Evolutionary conservation across 345 rosid species (phyloP).

Genomic region (Isatis tinctoria): DNA sequence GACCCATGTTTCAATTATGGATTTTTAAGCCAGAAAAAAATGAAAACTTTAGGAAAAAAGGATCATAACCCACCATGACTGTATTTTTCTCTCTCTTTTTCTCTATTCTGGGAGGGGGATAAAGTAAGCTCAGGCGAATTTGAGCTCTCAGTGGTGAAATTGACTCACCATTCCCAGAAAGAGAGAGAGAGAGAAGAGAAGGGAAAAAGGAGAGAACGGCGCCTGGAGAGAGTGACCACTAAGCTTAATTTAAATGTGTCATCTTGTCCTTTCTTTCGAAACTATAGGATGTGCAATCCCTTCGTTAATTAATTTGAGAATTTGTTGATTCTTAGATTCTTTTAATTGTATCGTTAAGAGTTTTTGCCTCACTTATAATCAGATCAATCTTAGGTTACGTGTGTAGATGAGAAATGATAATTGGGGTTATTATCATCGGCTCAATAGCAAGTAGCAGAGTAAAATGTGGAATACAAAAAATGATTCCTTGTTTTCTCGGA

Average conservation of each 20-base stretch:
- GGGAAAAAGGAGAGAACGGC: constrained; percentile 51
- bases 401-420: background rate
- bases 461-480: background rate
- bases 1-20: constrained; percentile 17
- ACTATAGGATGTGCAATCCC: background rate
- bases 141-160: constrained; percentile 28
- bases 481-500: no score
- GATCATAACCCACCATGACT: constrained; percentile 36
- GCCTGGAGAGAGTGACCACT: constrained; percentile 51
- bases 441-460: background rate
- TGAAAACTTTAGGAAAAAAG: no score
- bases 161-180: constrained; percentile 31
- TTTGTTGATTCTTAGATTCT: background rate
- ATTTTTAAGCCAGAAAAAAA: background rate
- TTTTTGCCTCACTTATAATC: background rate
- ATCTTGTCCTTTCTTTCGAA: background rate
- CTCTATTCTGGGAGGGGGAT: background rate
- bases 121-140: constrained; percentile 20
- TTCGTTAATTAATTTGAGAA: background rate
- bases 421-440: background rate
- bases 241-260: background rate
- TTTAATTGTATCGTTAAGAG: background rate
- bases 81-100: background rate
- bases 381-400: background rate
- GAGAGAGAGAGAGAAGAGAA: constrained; percentile 24